Evolutionary conservation across 768 basidiomycete species (phyloP).

Genomic region (Trametes gibbosa): DNA sequence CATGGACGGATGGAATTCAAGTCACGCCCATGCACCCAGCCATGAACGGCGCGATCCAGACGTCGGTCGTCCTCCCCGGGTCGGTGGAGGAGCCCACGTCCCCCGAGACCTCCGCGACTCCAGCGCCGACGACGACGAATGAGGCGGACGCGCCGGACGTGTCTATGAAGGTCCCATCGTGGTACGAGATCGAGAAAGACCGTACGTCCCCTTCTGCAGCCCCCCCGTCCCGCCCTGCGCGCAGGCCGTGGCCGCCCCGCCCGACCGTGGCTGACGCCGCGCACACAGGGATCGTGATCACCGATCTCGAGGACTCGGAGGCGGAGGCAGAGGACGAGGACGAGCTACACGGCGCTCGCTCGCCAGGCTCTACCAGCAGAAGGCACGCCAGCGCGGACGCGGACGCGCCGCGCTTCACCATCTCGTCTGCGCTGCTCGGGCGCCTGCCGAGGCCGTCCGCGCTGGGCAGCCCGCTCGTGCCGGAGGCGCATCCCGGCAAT

Average conservation of each 20-base stretch:
- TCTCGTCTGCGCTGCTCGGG: slow-evolving; percentile 25
- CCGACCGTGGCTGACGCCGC: slow-evolving; percentile 12
- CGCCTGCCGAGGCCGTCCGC: slow-evolving; percentile 13
- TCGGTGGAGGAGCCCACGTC: slow-evolving; percentile 42
- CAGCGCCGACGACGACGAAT: background rate
- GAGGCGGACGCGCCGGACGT: slow-evolving; percentile 47
- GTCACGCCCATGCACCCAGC: slow-evolving; percentile 1
- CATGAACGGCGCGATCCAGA: background rate
- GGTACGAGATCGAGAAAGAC: slow-evolving; percentile 70
- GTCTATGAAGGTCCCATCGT: slow-evolving; percentile 60
- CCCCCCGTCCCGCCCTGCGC: background rate
- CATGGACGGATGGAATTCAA: slow-evolving; percentile 6
- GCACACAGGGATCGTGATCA: slow-evolving; percentile 59
- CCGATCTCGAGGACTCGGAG: slow-evolving; percentile 44
- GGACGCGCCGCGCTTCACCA: slow-evolving; percentile 19
- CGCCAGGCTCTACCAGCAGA: too few relatives aligned
- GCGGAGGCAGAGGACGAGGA: slow-evolving; percentile 26
- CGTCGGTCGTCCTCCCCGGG: slow-evolving; percentile 30
- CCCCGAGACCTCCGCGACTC: slow-evolving; percentile 14
- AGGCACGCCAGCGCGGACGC: background rate
- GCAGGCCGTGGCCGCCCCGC: background rate
- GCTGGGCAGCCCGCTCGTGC: slow-evolving; percentile 5
- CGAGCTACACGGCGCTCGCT: too few relatives aligned
- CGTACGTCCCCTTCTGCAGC: slow-evolving; percentile 42
- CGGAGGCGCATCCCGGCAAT: slow-evolving; percentile 16